Base-by-base conservation (phyloP, 2,329 filamentous ascomycete genomes). In the Xylaria sp. region DNA sequence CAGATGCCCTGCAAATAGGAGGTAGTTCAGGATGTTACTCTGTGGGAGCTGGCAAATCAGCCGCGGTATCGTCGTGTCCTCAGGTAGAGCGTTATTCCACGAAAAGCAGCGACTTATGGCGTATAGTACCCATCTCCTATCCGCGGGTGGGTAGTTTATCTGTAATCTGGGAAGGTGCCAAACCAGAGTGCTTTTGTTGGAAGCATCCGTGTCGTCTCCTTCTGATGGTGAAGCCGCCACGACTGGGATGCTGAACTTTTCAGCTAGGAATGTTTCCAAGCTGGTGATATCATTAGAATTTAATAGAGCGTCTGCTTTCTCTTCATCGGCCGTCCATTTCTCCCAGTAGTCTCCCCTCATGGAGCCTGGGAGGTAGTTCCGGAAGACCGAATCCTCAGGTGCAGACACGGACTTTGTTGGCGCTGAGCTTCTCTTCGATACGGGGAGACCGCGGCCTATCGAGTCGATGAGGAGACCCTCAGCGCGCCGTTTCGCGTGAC, bases 391-490 rank as follows among this genome's bases (percentile, higher is more conserved):
- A 3, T 66, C 52, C 5, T 69, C 59, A 2, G 68, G 68, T 3
- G 73, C 72, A 10, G 23, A 18, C 57, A 57, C 37, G 66, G 67
- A 61, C 23, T 30, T 30, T 71, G 72, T 3, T 58, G 60, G 52
- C 69, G 74, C 35, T 19, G 59, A 76, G 4, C 69, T 55, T 16
- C 75, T 65, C 64, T 76, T 75, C 3, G 75, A 67, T 9, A 74
- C 72, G 1, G 78, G 68, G 4, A 83, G 75, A 2, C 87, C 88
- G 61, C 86, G 86, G 1, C 88, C 87, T 57, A 92, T 83, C 0
- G 89, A 88, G 69, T 92, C 88, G 39, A 90, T 87, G 30, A 92
- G 75, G 6, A 90, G 77, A 7, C 87, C 86, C 55, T 84, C 80
- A 0, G 78, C 76, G 46, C 81, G 81, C 44, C 81, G 78, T 72